A percentile compares a stretch with the other conserved stretches of the same genome.
phyloP scores from a whole-genome alignment of 1,139 yeast genomes.

The Saccharomyces pastorianus region DNA sequence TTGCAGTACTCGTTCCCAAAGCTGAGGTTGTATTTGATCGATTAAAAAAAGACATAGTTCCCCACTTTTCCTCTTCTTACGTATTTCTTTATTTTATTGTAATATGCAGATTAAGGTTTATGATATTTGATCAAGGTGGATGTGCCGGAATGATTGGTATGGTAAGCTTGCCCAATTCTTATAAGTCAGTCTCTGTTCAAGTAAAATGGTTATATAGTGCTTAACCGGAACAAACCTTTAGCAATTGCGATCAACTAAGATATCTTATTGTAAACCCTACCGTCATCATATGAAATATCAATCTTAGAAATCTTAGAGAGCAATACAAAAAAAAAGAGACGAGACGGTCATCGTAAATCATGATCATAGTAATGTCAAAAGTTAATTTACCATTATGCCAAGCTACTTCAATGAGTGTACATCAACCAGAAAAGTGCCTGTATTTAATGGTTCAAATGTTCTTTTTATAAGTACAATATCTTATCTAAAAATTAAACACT shows the following conservation, averaged over 20 bases:
- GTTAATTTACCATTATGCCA: not conserved
- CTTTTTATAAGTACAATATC: not conserved
- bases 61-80: not conserved
- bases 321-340: not conserved
- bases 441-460: not conserved
- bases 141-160: not conserved
- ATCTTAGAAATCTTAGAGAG: not conserved
- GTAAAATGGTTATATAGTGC: not conserved
- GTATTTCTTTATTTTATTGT: not conserved
- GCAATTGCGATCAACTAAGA: not conserved
- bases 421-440: not conserved
- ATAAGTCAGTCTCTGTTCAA: not conserved
- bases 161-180: not conserved
- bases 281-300: not conserved
- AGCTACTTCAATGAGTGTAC: not conserved
- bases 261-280: not conserved
- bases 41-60: constrained; percentile 25
- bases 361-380: not conserved
- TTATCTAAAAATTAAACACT: not conserved
- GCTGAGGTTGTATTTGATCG: constrained; percentile 13
- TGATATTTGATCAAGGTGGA: not conserved
- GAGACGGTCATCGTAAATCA: not conserved
- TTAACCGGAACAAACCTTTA: not conserved
- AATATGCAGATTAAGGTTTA: not conserved
- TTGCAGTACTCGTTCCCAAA: constrained; percentile 30